Evolutionary conservation across 495 filamentous ascomycete species (phyloP).

Genomic region (Penicillium nucicola): DNA sequence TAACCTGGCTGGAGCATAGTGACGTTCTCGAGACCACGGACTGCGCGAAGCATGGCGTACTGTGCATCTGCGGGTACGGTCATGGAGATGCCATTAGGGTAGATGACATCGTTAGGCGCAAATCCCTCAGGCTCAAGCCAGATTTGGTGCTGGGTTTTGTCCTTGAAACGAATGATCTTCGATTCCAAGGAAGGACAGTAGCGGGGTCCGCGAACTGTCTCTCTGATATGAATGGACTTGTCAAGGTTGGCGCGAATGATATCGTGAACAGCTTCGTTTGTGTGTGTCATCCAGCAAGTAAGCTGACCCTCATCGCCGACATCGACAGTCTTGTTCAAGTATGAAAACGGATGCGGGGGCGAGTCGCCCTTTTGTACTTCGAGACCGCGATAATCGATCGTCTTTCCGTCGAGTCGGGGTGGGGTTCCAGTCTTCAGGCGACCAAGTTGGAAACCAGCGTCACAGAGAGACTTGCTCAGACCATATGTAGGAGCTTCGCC

Average conservation of each 20-base stretch:
- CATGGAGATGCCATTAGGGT: constrained; percentile 97
- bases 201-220: constrained; percentile 88
- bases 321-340: constrained; percentile 71
- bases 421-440: constrained; percentile 95
- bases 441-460: constrained; percentile 88
- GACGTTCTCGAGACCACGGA: constrained; percentile 83
- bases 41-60: constrained; percentile 75
- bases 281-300: constrained; percentile 77
- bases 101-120: constrained; percentile 77
- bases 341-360: constrained; percentile 87
- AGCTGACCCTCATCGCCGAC: constrained; percentile 72
- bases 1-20: constrained; percentile 95
- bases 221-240: constrained; percentile 92
- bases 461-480: constrained; percentile 82
- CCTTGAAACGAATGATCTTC: constrained; percentile 83
- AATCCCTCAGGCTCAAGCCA: constrained; percentile 98
- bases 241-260: constrained; percentile 83
- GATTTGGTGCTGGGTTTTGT: constrained; percentile 77
- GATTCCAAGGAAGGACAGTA: constrained; percentile 96
- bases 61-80: constrained; percentile 87
- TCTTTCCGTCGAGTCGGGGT: constrained; percentile 75
- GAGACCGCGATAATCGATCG: constrained; percentile 74
- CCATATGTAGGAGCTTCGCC: constrained; percentile 94
- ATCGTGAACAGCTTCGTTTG: constrained; percentile 78
- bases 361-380: constrained; percentile 77